Base-by-base conservation (phyloP, 139 green algal species). In the Coelastrella sp. region DNA sequence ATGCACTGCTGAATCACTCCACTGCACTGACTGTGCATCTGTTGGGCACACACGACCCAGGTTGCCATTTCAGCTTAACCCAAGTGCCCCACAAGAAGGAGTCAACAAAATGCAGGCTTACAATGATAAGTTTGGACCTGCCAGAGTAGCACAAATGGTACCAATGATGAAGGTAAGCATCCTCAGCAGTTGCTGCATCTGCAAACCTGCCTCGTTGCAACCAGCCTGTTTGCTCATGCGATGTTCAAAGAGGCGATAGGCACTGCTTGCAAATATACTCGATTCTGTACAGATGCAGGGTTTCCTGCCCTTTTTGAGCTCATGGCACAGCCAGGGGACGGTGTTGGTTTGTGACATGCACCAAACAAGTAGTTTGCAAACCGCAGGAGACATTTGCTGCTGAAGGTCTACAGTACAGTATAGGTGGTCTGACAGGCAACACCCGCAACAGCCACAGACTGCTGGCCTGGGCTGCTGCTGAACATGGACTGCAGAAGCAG, bases 51-150 rank as follows among this genome's bases (percentile, higher is more conserved):
- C n/a, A n/a, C n/a, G n/a, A n/a, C n/a, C n/a, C 59, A 84, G 77
- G 77, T 66, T 84, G 60, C 78, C 78, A 21, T 84, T 63, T 30
- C 62, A 76, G 60, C 62, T 84, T 2, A 84, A 76, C 60, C 38
- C 78, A 9, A 8, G 5, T 30, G 78, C 78, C 7, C n/a, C 32
- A 4, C 11, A 23, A 25, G 60, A 84, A 41, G 78, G 48, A 5
- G 34, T 84, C 23, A 75, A 84, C 78, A 84, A 84, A 60, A 34
- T 84, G 27, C 78, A 84, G 62, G n/a, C 21, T 11, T 84, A 84
- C 78, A 84, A 84, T 37, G 78, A 84, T n/a, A 84, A 84, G 41
- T 84, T 84, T 75, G 78, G 78, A 17, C 78, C 78, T 38, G 78
- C 60, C 3, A 25, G 60, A 27, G 62, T 76, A 19, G 78, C 78